These are phyloP conservation scores for Beta macrorhiza DNA, from an alignment of 179 eudicot species.

Conservation along the genomic window DNA sequence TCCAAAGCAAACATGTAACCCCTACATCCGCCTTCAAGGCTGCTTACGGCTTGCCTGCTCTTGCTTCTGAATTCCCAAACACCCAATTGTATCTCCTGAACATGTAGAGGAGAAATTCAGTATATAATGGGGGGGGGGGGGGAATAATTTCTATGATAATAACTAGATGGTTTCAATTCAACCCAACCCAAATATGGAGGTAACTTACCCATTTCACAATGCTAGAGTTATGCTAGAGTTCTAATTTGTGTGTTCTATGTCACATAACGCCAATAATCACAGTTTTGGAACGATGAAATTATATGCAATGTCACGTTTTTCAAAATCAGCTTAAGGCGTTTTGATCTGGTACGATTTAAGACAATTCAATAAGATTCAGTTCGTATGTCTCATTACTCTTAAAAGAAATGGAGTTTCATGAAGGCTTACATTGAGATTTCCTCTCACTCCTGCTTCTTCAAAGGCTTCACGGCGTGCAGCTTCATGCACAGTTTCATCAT, in stretches of 20 bases:
- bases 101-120: not conserved
- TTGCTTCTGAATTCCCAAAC: constrained; percentile 58
- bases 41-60: constrained; percentile 41
- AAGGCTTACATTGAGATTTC: constrained; percentile 42
- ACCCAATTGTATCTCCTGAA: constrained; percentile 39
- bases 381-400: no score
- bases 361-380: no score
- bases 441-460: constrained; percentile 59
- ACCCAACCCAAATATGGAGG: no score
- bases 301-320: no score
- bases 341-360: no score
- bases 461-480: constrained; percentile 59
- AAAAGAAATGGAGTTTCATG: not conserved
- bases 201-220: no score
- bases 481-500: constrained; percentile 21
- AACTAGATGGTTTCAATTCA: not conserved
- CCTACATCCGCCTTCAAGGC: constrained; percentile 48
- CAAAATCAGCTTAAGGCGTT: no score
- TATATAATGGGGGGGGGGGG: not conserved
- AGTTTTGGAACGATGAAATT: no score
- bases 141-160: not conserved
- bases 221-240: no score
- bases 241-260: no score
- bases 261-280: no score
- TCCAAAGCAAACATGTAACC: constrained; percentile 54